Conservation (phyloP, 805 yeast genomes). For the Debaryomyces prosopidis region DNA sequence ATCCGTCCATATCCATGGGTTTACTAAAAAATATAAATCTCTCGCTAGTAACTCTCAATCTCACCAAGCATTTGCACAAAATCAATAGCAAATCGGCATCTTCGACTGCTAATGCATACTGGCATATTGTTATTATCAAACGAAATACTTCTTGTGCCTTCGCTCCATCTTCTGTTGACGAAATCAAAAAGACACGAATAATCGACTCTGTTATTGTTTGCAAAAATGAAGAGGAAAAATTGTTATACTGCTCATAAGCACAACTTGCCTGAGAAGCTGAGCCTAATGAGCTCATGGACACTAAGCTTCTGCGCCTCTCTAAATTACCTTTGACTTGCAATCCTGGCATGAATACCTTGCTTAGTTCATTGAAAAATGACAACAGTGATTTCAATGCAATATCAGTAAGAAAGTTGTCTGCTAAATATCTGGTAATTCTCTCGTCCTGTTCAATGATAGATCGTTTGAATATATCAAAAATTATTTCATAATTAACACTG, state of each 20-base stretch:
- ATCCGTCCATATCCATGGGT: conserved; percentile 64
- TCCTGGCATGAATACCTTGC: conserved; percentile 11
- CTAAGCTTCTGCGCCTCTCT: conserved; percentile 27
- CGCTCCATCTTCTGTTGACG: conserved; percentile 19
- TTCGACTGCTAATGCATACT: conserved; percentile 33
- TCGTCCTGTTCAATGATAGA: conserved; percentile 30
- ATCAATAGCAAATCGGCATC: conserved; percentile 43
- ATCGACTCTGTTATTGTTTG: conserved; percentile 23
- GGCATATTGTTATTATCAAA: conserved; percentile 35
- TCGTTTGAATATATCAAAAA: conserved; percentile 31
- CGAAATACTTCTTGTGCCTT: conserved; percentile 31
- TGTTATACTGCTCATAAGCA: not conserved
- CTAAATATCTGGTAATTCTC: conserved; percentile 29
- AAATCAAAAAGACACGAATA: conserved; percentile 23
- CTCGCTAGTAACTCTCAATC: conserved; percentile 52
- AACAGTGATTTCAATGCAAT: conserved; percentile 16
- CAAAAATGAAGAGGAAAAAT: conserved; percentile 11
- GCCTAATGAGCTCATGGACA: conserved; percentile 22
- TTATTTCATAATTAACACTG: conserved; percentile 29
- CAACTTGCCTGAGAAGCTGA: conserved; percentile 11
- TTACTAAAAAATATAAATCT: conserved; percentile 48
- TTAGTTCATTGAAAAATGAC: conserved; percentile 15
- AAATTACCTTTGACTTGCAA: conserved; percentile 9
- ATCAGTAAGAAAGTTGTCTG: conserved; percentile 25
- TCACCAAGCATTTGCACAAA: conserved; percentile 50